These are phyloP conservation scores for Phaeotremella fagi DNA, from an alignment of 768 basidiomycete species.

Conservation along the genomic window DNA sequence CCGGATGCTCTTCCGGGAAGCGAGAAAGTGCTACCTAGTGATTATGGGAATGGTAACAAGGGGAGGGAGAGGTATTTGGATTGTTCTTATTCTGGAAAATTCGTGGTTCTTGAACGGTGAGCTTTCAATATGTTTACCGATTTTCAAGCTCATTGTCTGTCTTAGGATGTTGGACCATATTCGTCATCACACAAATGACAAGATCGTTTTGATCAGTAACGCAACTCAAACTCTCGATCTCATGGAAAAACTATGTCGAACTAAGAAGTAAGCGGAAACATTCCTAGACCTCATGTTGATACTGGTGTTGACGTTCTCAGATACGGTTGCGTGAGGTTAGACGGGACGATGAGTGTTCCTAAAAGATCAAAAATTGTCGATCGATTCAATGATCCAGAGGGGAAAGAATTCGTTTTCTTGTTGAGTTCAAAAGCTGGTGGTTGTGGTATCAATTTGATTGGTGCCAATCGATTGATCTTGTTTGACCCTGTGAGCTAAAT, in stretches of 20 bases:
- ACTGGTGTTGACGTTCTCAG: constrained; percentile 49
- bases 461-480: constrained; percentile 48
- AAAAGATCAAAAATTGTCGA: constrained; percentile 79
- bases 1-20: constrained; percentile 79
- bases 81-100: constrained; percentile 85
- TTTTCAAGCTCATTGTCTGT: constrained; percentile 1
- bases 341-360: constrained; percentile 85
- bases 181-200: constrained; percentile 75
- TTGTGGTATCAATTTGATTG: constrained; percentile 50
- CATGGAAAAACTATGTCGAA: constrained; percentile 81
- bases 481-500: constrained; percentile 55
- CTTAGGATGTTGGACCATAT: constrained; percentile 78
- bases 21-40: constrained; percentile 73
- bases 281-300: neutral
- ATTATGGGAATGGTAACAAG: constrained; percentile 55
- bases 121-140: constrained; percentile 16
- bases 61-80: constrained; percentile 55
- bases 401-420: constrained; percentile 49
- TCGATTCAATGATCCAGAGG: constrained; percentile 49
- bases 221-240: constrained; percentile 92
- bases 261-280: constrained; percentile 64
- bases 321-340: constrained; percentile 85
- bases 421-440: constrained; percentile 49
- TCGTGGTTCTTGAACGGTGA: constrained; percentile 84
- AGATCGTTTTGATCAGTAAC: constrained; percentile 94